A percentile compares a stretch with the other conserved stretches of the same genome.
Evolutionary conservation across 805 yeast genomes (phyloP).

Genomic region (Myxozyma sirexii): DNA sequence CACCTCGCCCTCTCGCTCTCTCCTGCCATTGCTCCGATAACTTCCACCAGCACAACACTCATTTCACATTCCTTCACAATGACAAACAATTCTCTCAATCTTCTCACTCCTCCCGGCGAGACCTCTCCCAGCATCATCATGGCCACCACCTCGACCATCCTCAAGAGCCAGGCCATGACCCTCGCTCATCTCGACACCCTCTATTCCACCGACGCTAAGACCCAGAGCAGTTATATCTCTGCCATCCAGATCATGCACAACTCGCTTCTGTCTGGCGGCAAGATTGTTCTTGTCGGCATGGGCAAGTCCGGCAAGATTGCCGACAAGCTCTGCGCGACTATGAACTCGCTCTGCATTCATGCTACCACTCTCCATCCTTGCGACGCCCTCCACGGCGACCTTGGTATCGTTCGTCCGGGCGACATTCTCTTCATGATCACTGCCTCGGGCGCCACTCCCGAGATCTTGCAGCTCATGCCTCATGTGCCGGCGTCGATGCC

Average conservation of each 20-base stretch:
- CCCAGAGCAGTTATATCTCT: conserved; percentile 39
- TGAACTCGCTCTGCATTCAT: conserved; percentile 75
- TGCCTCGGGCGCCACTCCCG: conserved; percentile 84
- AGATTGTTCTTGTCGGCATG: conserved; percentile 76
- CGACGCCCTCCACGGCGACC: conserved; percentile 89
- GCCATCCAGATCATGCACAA: conserved; percentile 44
- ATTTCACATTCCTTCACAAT: neutral
- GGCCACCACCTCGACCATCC: conserved; percentile 44
- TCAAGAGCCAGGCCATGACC: conserved; percentile 45
- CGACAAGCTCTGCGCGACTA: conserved; percentile 74
- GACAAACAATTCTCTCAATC: conserved; percentile 1
- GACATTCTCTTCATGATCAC: conserved; percentile 69
- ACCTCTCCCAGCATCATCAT: conserved; percentile 54
- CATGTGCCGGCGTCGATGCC: conserved; percentile 60
- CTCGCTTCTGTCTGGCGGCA: conserved; percentile 56
- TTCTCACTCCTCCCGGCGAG: conserved; percentile 52
- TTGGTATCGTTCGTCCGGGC: conserved; percentile 64
- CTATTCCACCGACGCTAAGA: conserved; percentile 36
- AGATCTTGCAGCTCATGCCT: conserved; percentile 58
- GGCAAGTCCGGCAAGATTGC: conserved; percentile 86
- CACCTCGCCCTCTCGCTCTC: no score
- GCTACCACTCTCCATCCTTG: conserved; percentile 74
- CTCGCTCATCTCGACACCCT: conserved; percentile 39
- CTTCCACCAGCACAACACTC: no score
- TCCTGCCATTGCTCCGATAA: no score